phyloP scores from a whole-genome alignment of 1,284 basidiomycete species.

The Fomes fomentarius region DNA sequence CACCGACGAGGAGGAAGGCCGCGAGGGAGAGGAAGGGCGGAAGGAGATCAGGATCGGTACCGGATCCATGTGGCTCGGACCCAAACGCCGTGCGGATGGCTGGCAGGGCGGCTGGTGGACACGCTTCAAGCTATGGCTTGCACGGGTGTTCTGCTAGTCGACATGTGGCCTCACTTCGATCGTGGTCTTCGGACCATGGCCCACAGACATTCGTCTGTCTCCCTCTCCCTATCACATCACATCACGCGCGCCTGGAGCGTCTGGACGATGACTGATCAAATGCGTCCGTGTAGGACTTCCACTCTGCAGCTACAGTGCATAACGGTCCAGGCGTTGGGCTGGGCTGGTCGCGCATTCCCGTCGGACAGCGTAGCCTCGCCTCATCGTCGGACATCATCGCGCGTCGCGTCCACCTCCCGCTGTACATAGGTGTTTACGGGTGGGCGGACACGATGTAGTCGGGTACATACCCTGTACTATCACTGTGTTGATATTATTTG shows the following conservation, averaged over 20 bases:
- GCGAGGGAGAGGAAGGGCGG: conserved; percentile 50
- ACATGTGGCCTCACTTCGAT: background rate
- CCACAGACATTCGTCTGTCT: background rate
- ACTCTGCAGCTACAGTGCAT: conserved; percentile 7
- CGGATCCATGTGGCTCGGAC: conserved; percentile 70
- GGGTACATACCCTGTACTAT: conserved; percentile 25
- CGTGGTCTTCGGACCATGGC: background rate
- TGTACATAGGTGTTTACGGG: conserved; percentile 11
- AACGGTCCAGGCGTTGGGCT: conserved; percentile 8
- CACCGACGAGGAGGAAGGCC: conserved; percentile 67
- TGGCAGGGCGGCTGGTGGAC: conserved; percentile 79
- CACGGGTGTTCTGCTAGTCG: conserved; percentile 59
- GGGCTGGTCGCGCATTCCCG: conserved; percentile 3
- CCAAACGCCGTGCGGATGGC: conserved; percentile 54
- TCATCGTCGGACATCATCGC: conserved; percentile 8
- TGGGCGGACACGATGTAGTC: background rate
- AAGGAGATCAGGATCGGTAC: conserved; percentile 69
- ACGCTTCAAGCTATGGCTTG: conserved; percentile 72
- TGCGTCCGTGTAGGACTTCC: conserved; percentile 13
- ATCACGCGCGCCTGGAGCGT: conserved; percentile 21
- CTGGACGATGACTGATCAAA: conserved; percentile 10
- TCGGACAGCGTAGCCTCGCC: conserved; percentile 8
- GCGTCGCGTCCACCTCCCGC: background rate
- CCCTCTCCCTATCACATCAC: background rate
- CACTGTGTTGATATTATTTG: conserved; percentile 22